Percentiles rank a stretch among this genome's conserved stretches.
Evolutionary conservation across 2,329 filamentous ascomycete genomes (phyloP).

Genomic region (Paraconiothyrium sp.): DNA sequence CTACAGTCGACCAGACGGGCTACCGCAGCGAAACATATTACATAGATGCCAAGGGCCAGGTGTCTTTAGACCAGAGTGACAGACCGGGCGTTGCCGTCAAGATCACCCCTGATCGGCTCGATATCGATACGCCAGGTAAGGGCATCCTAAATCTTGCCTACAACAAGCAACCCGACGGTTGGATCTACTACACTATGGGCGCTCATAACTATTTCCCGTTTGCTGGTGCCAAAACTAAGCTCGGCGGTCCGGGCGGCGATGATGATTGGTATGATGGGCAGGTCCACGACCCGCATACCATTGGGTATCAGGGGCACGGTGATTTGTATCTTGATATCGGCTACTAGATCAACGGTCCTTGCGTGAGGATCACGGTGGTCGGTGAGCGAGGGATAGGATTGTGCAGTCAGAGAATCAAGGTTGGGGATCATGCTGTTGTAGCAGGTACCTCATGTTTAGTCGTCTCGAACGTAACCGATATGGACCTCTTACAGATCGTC

Average conservation of each 20-base stretch:
- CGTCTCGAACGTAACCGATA: not conserved
- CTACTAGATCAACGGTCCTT: not conserved
- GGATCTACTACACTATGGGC: conserved; percentile 38
- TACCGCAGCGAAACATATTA: conserved; percentile 10
- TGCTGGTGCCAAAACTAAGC: conserved; percentile 26
- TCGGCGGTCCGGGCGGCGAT: conserved; percentile 23
- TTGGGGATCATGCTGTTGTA: not conserved
- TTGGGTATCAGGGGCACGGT: conserved; percentile 15
- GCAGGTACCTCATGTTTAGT: not conserved
- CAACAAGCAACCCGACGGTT: conserved; percentile 25
- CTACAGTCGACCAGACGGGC: conserved; percentile 24
- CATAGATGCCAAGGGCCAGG: conserved; percentile 18
- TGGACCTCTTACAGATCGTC: no score
- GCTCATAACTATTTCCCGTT: conserved; percentile 33
- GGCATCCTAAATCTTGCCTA: conserved; percentile 37
- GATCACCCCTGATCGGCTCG: conserved; percentile 25
- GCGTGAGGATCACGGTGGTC: not conserved
- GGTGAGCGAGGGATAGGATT: not conserved
- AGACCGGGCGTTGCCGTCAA: conserved; percentile 36
- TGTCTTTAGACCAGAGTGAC: conserved; percentile 24
- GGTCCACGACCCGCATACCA: conserved; percentile 7
- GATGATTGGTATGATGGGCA: conserved; percentile 20
- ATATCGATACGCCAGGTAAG: conserved; percentile 23
- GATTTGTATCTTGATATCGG: conserved; percentile 19
- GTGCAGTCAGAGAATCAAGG: not conserved